These are phyloP conservation scores for Dentipellis fragilis DNA, from an alignment of 768 basidiomycete species.

Conservation along the genomic window DNA sequence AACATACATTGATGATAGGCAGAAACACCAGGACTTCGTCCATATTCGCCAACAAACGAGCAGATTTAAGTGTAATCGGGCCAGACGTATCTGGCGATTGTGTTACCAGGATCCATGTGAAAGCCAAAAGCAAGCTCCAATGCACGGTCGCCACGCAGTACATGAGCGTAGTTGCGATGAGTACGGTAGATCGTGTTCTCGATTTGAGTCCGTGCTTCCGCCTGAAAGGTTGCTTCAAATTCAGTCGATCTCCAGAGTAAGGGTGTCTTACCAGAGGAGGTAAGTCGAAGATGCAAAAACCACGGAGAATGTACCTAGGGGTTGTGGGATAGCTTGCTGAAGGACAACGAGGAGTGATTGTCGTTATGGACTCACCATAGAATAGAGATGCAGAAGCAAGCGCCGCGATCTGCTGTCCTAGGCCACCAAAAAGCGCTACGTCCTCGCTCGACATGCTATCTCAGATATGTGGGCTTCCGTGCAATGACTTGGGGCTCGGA, in stretches of 20 bases:
- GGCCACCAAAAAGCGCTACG: no score
- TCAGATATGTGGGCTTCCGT: no score
- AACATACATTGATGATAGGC: neutral
- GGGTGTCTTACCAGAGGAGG: neutral
- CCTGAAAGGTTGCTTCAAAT: neutral
- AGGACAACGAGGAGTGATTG: neutral
- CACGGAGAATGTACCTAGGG: neutral
- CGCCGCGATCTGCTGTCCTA: no score
- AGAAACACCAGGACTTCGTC: neutral
- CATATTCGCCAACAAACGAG: neutral
- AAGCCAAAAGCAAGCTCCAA: neutral
- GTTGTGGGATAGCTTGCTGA: neutral
- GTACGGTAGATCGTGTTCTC: neutral
- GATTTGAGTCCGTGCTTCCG: no score
- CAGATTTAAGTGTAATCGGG: no score
- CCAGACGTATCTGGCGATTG: neutral
- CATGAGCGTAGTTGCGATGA: neutral
- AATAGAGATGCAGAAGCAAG: no score
- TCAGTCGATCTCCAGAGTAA: neutral
- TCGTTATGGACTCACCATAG: neutral
- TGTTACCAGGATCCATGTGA: neutral
- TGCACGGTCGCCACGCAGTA: neutral
- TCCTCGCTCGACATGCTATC: no score
- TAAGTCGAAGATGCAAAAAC: neutral
- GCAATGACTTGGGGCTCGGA: no score